Conservation (phyloP, 106 monocot species). For the Apostasia ramifera region DNA sequence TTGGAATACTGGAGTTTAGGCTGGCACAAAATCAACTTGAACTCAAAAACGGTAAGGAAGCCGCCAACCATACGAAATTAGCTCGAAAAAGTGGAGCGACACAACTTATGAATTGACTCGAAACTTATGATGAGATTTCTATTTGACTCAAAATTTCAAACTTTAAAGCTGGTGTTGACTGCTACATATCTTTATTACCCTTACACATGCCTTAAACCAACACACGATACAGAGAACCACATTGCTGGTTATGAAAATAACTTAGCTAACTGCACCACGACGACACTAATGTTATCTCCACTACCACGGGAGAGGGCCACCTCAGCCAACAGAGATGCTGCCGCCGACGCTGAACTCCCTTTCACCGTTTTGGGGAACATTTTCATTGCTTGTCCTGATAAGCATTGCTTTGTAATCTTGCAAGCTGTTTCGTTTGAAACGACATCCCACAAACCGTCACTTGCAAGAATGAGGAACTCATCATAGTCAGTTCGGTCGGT, state of each 20-base stretch:
- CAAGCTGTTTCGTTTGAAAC: conserved; percentile 48
- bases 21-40: too few relatives aligned
- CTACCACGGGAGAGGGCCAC: conserved; percentile 53
- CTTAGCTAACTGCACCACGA: conserved; percentile 33
- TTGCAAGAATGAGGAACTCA: conserved; percentile 64
- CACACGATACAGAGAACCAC: too few relatives aligned
- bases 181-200: too few relatives aligned
- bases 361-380: conserved; percentile 9
- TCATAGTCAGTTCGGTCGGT: conserved; percentile 33
- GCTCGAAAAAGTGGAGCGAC: too few relatives aligned
- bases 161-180: too few relatives aligned
- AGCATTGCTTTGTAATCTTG: conserved; percentile 25
- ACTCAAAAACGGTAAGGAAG: too few relatives aligned
- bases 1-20: too few relatives aligned
- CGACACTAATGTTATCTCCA: conserved; percentile 45
- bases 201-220: too few relatives aligned
- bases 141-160: too few relatives aligned
- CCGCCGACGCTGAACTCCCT: conserved; percentile 14
- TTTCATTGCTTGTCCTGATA: conserved; percentile 10
- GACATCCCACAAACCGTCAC: conserved; percentile 67
- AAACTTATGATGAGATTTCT: too few relatives aligned
- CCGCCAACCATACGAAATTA: too few relatives aligned
- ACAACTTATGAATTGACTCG: too few relatives aligned
- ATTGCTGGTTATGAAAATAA: neutral
- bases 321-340: conserved; percentile 36